Conservation (phyloP, 306 rosid genomes). For the Quercus cerris region DNA sequence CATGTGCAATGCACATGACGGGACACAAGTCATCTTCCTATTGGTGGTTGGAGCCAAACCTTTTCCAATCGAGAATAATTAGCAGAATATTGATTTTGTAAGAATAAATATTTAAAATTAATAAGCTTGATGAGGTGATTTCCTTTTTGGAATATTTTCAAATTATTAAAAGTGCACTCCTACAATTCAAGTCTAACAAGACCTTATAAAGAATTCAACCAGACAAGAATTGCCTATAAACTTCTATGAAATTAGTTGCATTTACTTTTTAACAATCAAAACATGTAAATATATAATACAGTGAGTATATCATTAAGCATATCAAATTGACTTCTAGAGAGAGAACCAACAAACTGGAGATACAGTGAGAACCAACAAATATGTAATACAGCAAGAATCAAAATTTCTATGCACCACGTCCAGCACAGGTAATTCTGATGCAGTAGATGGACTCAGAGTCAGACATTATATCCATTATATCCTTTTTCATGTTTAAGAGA, state of each 20-base stretch:
- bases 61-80: not conserved
- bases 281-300: not conserved
- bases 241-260: not conserved
- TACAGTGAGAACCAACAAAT: slow-evolving; percentile 8
- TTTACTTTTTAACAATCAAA: not conserved
- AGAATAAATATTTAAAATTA: not conserved
- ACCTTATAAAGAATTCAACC: not conserved
- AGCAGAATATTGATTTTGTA: not conserved
- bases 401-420: slow-evolving; percentile 6
- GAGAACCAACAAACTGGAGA: not conserved
- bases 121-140: not conserved
- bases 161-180: not conserved
- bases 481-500: not conserved
- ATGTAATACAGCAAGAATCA: not conserved
- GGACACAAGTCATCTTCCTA: too few species aligned
- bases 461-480: not conserved
- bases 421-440: not conserved
- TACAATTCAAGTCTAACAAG: not conserved
- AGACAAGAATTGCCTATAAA: not conserved
- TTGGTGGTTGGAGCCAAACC: too few species aligned
- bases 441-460: slow-evolving; percentile 3
- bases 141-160: not conserved
- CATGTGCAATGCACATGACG: too few species aligned
- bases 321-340: slow-evolving; percentile 18
- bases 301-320: slow-evolving; percentile 8